These are phyloP conservation scores for Passalora sequoiae DNA, from an alignment of 2,329 filamentous ascomycete genomes.

Conservation along the genomic window DNA sequence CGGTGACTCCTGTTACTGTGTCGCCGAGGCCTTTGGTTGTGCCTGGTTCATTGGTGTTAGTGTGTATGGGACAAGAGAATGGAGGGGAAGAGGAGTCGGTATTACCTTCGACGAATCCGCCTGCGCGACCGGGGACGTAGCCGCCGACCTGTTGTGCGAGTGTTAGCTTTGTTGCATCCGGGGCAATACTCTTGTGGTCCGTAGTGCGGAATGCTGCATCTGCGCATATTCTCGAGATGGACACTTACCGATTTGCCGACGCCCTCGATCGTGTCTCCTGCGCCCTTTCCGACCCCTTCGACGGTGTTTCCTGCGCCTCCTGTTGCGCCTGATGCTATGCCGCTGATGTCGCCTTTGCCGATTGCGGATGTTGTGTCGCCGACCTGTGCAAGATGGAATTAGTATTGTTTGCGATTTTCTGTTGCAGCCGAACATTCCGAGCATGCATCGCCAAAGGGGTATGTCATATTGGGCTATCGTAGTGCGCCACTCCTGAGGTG, in stretches of 20 bases:
- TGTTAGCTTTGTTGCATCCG: neutral
- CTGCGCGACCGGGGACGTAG: conserved; percentile 35
- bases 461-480: too few relatives aligned
- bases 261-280: conserved; percentile 18
- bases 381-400: too few relatives aligned
- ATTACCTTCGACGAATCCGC: conserved; percentile 37
- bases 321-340: conserved; percentile 36
- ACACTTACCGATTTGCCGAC: conserved; percentile 1
- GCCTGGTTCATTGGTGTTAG: too few relatives aligned
- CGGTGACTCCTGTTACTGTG: conserved; percentile 34
- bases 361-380: conserved; percentile 42
- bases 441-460: too few relatives aligned
- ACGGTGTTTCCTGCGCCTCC: conserved; percentile 35
- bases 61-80: too few relatives aligned
- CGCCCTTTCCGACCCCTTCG: conserved; percentile 29
- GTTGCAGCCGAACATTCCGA: too few relatives aligned
- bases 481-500: too few relatives aligned
- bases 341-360: conserved; percentile 40
- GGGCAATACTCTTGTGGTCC: too few relatives aligned
- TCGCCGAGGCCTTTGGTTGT: conserved; percentile 41
- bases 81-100: too few relatives aligned
- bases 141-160: conserved; percentile 33
- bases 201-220: too few relatives aligned
- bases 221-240: neutral
- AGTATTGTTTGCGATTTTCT: too few relatives aligned